Percentiles rank a stretch among this genome's conserved stretches.
Conservation (phyloP, 169 alveolate genomes). For the Cryptosporidium viatorum region DNA sequence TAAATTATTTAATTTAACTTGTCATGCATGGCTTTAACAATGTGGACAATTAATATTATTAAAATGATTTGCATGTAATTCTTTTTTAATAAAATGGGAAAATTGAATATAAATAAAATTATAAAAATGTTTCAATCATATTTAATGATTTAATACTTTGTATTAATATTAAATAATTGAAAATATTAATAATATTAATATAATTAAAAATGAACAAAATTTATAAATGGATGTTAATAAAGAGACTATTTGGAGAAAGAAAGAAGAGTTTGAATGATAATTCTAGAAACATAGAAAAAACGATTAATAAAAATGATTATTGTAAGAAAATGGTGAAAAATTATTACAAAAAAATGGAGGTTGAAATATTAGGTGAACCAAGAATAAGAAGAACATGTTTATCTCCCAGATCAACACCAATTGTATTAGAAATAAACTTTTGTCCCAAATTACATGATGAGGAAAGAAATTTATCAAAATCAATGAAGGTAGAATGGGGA, state of each 20-base stretch:
- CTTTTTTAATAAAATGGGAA: background rate
- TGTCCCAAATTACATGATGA: background rate
- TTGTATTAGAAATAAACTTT: slow-evolving; percentile 41
- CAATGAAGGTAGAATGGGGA: slow-evolving; percentile 33
- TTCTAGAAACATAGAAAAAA: background rate
- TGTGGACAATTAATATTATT: background rate
- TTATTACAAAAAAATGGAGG: background rate
- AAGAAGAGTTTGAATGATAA: background rate
- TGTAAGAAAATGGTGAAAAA: background rate
- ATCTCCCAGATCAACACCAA: slow-evolving; percentile 70
- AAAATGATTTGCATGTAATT: background rate
- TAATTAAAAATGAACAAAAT: slow-evolving; percentile 4
- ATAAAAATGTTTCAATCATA: background rate
- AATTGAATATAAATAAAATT: background rate
- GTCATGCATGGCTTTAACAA: slow-evolving; percentile 7
- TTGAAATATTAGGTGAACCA: slow-evolving; percentile 66
- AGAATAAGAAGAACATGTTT: slow-evolving; percentile 23
- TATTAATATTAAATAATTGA: background rate
- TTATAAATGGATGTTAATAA: background rate
- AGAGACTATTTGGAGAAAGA: background rate
- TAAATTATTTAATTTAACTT: background rate
- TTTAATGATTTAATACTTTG: background rate
- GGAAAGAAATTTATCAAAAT: background rate
- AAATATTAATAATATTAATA: background rate
- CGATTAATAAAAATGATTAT: background rate